These are phyloP conservation scores for Cladophialophora chaetospira DNA, from an alignment of 2,329 filamentous ascomycete genomes.

Conservation along the genomic window DNA sequence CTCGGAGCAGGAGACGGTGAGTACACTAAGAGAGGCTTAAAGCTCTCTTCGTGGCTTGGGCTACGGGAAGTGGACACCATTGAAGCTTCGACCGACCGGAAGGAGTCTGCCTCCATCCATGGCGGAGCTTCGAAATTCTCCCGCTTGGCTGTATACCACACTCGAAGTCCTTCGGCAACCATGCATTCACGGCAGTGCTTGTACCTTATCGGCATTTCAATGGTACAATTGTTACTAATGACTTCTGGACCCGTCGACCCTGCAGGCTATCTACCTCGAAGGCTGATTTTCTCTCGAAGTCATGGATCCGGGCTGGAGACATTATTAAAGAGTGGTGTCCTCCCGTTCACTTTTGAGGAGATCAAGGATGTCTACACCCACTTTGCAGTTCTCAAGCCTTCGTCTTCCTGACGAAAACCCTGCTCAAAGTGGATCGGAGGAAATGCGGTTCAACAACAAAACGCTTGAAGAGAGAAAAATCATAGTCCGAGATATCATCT, in stretches of 20 bases:
- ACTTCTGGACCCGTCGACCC: slow-evolving; percentile 5
- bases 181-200: slow-evolving; percentile 1
- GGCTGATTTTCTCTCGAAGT: neutral
- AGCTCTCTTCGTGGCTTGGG: slow-evolving; percentile 5
- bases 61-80: slow-evolving; percentile 4
- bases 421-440: neutral
- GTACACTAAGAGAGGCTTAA: neutral
- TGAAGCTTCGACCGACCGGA: neutral
- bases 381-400: slow-evolving; percentile 23
- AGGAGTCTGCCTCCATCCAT: neutral
- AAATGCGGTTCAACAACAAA: slow-evolving; percentile 18
- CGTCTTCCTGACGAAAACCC: slow-evolving; percentile 11
- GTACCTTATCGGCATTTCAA: slow-evolving; percentile 16
- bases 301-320: neutral
- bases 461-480: slow-evolving; percentile 20
- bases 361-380: slow-evolving; percentile 22
- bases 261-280: slow-evolving; percentile 8
- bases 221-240: slow-evolving; percentile 10
- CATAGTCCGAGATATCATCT: slow-evolving; percentile 45
- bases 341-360: neutral
- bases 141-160: neutral
- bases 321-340: neutral
- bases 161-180: slow-evolving; percentile 10
- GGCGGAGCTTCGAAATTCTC: slow-evolving; percentile 16
- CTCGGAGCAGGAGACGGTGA: neutral